Conservation (phyloP, 2,329 filamentous ascomycete species). For the Beauveria brongniartii region DNA sequence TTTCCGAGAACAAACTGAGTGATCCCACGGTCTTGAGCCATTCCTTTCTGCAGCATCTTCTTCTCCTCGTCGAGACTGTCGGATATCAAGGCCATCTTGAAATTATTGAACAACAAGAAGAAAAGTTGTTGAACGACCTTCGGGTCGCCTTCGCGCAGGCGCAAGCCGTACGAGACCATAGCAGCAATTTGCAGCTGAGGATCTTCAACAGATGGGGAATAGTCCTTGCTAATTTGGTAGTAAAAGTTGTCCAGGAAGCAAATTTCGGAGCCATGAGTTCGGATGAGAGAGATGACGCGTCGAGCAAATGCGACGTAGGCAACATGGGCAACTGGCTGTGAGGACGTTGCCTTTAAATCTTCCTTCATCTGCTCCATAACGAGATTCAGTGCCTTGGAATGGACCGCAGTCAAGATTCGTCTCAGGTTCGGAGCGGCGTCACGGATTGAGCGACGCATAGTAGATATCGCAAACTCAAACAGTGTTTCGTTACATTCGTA, state of each 20-base stretch:
- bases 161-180: constrained; percentile 48
- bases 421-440: constrained; percentile 27
- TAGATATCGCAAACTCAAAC: constrained; percentile 40
- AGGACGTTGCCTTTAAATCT: constrained; percentile 34
- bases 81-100: constrained; percentile 45
- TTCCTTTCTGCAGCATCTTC: constrained; percentile 37
- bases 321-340: constrained; percentile 32
- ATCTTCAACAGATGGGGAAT: constrained; percentile 46
- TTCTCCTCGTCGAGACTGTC: constrained; percentile 39
- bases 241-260: constrained; percentile 48
- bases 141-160: constrained; percentile 43
- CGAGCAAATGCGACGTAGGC: constrained; percentile 44
- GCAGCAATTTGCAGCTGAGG: constrained; percentile 48
- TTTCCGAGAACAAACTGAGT: constrained; percentile 39
- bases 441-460: constrained; percentile 42
- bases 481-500: constrained; percentile 41
- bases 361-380: constrained; percentile 47
- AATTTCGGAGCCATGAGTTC: constrained; percentile 45
- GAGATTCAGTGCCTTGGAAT: constrained; percentile 33
- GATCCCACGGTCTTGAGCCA: constrained; percentile 34
- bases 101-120: constrained; percentile 49
- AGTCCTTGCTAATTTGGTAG: constrained; percentile 47
- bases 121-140: constrained; percentile 43
- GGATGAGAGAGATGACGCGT: constrained; percentile 44
- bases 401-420: constrained; percentile 31